phyloP scores from a whole-genome alignment of 2,329 filamentous ascomycete genomes.

The Pestalotiopsis sp. region DNA sequence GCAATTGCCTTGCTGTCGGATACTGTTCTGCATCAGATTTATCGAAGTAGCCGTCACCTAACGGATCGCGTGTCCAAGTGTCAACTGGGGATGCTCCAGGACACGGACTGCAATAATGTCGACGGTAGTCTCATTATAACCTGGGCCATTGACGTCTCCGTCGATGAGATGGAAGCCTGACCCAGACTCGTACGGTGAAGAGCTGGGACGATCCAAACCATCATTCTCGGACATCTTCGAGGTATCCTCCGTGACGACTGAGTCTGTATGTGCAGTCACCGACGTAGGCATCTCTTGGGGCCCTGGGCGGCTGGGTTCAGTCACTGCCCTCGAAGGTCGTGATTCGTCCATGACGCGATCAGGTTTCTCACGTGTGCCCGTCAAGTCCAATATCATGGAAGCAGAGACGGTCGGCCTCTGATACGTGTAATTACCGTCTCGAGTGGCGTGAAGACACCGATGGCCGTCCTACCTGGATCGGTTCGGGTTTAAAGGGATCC shows the following conservation, averaged over 20 bases:
- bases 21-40: constrained; percentile 30
- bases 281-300: not conserved
- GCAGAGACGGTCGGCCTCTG: not conserved
- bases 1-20: constrained; percentile 33
- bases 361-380: not conserved
- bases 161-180: constrained; percentile 45
- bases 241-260: not conserved
- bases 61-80: constrained; percentile 54
- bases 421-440: not conserved
- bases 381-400: not conserved
- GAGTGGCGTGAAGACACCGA: not conserved
- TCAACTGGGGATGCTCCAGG: constrained; percentile 54
- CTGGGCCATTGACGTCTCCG: constrained; percentile 42
- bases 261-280: not conserved
- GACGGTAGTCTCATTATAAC: constrained; percentile 56
- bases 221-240: constrained; percentile 14
- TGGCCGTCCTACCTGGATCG: not conserved
- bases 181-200: constrained; percentile 33
- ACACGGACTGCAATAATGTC: constrained; percentile 58
- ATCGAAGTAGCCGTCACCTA: constrained; percentile 50
- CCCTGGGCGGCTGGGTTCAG: not conserved
- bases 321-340: not conserved
- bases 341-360: not conserved
- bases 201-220: constrained; percentile 26
- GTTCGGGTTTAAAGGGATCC: not conserved